Evolutionary conservation across 805 yeast genomes (phyloP), one percentile per base, ranked within the genome.

Genomic region (Candida ipomoeae): DNA sequence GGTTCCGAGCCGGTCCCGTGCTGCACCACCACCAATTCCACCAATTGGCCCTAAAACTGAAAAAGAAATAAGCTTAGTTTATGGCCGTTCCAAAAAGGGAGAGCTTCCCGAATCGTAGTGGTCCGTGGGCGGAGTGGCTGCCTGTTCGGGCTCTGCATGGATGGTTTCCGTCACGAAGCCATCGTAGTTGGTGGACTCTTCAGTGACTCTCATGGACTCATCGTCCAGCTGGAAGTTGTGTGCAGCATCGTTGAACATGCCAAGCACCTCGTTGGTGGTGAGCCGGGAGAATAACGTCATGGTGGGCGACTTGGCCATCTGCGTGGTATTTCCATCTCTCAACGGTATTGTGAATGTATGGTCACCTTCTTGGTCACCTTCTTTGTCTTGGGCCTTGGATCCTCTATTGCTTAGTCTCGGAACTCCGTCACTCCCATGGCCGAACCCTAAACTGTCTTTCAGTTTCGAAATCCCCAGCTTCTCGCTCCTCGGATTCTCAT

Each of bases 251-350:
- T 85, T 87, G 63, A 89, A 87, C 89, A 89, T 87, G 14, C 80
- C 77, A 54, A 79, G 71, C 0, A 89, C 84, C 57, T 89, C 96
- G 48, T 81, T 79, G 50, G 82, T 78, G 2, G 96, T 92, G 59
- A 83, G 81, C 46, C 82, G 81, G 0, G 96, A 85, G 62, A 78
- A 85, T 61, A 84, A 69, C 0, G 97, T 90, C 55, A 86, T 77
- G 0, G 96, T 89, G 0, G 95, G 96, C 0, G 95, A 85, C 13
- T 74, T 70, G 3, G 81, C 78, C 31, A 64, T 60, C 26, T 53
- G 52, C 1, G 55, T 38, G 2, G 59, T 46, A 35, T 58, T 60
- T 26, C 60, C 67, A 57, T 74, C 79, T 48, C 75, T 72, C 40
- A 79, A 60, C 0, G 83, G 83, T 33, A 78, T 62, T 3, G 73